These are phyloP conservation scores for Candida palmyrensis DNA, from an alignment of 805 yeast species.

Conservation along the genomic window DNA sequence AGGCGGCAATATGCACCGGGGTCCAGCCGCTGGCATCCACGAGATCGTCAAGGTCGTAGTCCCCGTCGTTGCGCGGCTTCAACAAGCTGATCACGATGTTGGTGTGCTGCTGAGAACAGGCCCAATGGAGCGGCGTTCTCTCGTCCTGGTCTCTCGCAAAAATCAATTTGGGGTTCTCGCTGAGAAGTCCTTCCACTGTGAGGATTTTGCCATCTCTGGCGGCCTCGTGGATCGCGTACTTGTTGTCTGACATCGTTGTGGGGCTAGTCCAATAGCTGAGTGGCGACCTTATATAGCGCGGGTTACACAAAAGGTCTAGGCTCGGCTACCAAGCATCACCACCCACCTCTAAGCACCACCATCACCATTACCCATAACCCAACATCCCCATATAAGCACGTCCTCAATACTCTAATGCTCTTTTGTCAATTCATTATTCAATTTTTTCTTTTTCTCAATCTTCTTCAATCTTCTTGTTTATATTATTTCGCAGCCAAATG, in stretches of 20 bases:
- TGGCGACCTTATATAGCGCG: too few relatives aligned
- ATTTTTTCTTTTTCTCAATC: too few relatives aligned
- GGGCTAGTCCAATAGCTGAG: background rate
- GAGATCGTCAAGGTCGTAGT: conserved; percentile 61
- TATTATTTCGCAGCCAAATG: too few relatives aligned
- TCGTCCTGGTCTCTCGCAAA: conserved; percentile 60
- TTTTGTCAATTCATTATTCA: too few relatives aligned
- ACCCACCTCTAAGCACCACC: too few relatives aligned
- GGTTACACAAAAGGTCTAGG: too few relatives aligned
- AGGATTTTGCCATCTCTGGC: conserved; percentile 55
- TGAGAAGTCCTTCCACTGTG: conserved; percentile 47
- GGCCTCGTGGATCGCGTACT: conserved; percentile 50
- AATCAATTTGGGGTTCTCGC: conserved; percentile 44
- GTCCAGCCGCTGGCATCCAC: conserved; percentile 84
- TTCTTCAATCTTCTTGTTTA: too few relatives aligned
- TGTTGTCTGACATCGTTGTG: conserved; percentile 1
- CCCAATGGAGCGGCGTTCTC: conserved; percentile 87
- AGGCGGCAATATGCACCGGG: conserved; percentile 75
- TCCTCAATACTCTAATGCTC: too few relatives aligned
- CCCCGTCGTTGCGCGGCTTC: conserved; percentile 10
- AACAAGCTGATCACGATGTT: conserved; percentile 45
- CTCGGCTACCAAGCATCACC: too few relatives aligned
- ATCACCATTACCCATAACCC: too few relatives aligned
- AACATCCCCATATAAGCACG: too few relatives aligned
- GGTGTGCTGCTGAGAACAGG: conserved; percentile 56